Evolutionary conservation across 1,139 yeast species (phyloP).

Genomic region (Pichia sp.): DNA sequence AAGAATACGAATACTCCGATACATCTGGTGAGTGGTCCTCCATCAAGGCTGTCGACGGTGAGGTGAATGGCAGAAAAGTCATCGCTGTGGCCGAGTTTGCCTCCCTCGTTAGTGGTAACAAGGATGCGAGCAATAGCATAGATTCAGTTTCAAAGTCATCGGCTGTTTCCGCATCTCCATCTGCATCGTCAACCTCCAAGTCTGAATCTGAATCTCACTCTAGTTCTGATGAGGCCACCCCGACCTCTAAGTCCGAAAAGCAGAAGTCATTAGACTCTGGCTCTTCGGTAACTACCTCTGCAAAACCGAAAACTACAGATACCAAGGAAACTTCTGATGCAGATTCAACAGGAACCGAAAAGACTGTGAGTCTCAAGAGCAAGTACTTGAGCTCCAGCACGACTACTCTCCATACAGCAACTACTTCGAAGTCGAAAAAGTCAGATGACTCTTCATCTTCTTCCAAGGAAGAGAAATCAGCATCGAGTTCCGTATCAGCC

Average conservation of each 20-base stretch:
- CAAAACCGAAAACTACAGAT: not conserved
- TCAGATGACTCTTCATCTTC: not conserved
- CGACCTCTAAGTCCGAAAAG: conserved; percentile 2
- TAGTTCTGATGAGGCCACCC: too few species aligned
- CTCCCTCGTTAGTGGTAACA: conserved; percentile 35
- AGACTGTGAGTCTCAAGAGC: conserved; percentile 5
- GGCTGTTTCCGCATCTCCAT: not conserved
- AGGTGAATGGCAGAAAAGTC: conserved; percentile 54
- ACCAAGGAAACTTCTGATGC: not conserved
- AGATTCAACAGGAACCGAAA: not conserved
- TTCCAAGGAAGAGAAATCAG: not conserved
- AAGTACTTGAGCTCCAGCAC: conserved; percentile 4
- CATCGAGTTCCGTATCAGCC: not conserved
- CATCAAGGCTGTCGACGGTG: conserved; percentile 60
- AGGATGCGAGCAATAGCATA: not conserved
- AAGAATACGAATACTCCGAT: conserved; percentile 60
- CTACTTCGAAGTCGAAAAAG: not conserved
- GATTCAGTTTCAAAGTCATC: not conserved
- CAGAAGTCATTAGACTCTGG: not conserved
- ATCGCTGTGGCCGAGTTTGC: conserved; percentile 49
- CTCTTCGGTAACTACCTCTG: not conserved
- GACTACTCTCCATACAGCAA: not conserved
- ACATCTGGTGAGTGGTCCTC: conserved; percentile 65
- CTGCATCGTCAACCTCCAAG: not conserved
- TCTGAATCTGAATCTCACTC: not conserved